A percentile compares a stretch with the other conserved stretches of the same genome.
Evolutionary conservation across 257 asterid species (phyloP).

Genomic region (Nicotiana tabacum): DNA sequence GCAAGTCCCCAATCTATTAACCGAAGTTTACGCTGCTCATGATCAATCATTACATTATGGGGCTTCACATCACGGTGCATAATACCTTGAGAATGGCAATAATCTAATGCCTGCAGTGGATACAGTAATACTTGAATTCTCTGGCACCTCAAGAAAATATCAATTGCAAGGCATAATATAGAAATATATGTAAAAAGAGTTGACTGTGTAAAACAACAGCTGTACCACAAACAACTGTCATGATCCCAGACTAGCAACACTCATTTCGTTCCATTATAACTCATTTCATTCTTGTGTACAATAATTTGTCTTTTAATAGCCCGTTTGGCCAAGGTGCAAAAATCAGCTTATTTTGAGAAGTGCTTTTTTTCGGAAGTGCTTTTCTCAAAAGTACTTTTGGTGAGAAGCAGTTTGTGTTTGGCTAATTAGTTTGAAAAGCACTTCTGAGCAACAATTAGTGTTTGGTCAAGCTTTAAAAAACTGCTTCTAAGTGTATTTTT

Average conservation of each 20-base stretch:
- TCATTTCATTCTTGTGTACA: background rate
- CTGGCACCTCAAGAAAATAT: background rate
- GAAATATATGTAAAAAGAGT: background rate
- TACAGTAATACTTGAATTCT: background rate
- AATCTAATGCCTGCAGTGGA: constrained; percentile 35
- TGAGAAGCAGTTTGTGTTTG: too few relatives aligned
- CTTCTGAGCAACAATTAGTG: too few relatives aligned
- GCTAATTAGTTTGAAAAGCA: too few relatives aligned
- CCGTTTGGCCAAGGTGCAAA: too few relatives aligned
- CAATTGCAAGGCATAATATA: background rate
- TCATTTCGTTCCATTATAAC: background rate
- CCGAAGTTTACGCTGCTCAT: constrained; percentile 45
- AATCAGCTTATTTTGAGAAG: too few relatives aligned
- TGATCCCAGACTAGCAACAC: background rate
- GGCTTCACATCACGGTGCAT: constrained; percentile 57
- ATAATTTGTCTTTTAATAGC: background rate
- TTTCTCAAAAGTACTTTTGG: too few relatives aligned
- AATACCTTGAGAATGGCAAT: constrained; percentile 46
- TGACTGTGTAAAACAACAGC: background rate
- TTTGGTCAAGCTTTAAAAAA: too few relatives aligned
- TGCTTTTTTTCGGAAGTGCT: too few relatives aligned
- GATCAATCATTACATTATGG: constrained; percentile 50
- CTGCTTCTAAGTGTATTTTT: too few relatives aligned
- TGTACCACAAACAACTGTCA: background rate
- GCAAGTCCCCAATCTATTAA: constrained; percentile 52